Evolutionary conservation across 345 rosid genomes (phyloP), one percentile per base, ranked within the genome.

Genomic region (Psidium friedrichsthalianum): DNA sequence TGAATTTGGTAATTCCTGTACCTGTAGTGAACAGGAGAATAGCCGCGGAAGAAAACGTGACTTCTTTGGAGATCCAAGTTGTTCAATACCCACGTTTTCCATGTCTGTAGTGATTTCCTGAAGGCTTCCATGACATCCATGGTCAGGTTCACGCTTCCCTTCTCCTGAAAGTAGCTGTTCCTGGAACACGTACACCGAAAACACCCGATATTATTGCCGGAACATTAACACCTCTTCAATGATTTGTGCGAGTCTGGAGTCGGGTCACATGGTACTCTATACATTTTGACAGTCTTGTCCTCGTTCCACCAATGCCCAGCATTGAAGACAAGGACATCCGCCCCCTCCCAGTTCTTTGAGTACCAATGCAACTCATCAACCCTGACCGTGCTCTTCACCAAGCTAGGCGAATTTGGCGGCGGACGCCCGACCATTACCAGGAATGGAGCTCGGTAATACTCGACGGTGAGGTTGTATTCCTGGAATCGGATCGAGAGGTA

Each of bases 231-330:
- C 32, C 47, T 36, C 80, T 69, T 3, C 13, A 21, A 36, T 4
- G 47, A 24, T 69, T 16, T 8, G 5, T 9, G 22, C 42, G 5
- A 51, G 44, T 22, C 25, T 3, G 11, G 44, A 11, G 15, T 27
- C n/a, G 7, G 42, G 59, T 16, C 89, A 90, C 96, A 88, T 83
- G 52, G 90, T 87, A 25, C 84, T 52, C 57, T 42, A 16, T 56
- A 56, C 53, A 52, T 16, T n/a, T 53, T 82, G 29, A 53, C 58
- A 13, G 94, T 94, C 88, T 94, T 94, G 42, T 90, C 92, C 47
- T 91, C 89, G 56, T 91, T 95, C 98, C 98, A 96, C 96, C 96
- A 95, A 49, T 94, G 96, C 10, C 98, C 98, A 15, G 91, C 86
- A 52, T 92, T 95, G 92, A 95, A 92, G 49, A 94, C 87, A 2